phyloP scores from a whole-genome alignment of 2,329 filamentous ascomycete genomes.

The Fusarium sp. region DNA sequence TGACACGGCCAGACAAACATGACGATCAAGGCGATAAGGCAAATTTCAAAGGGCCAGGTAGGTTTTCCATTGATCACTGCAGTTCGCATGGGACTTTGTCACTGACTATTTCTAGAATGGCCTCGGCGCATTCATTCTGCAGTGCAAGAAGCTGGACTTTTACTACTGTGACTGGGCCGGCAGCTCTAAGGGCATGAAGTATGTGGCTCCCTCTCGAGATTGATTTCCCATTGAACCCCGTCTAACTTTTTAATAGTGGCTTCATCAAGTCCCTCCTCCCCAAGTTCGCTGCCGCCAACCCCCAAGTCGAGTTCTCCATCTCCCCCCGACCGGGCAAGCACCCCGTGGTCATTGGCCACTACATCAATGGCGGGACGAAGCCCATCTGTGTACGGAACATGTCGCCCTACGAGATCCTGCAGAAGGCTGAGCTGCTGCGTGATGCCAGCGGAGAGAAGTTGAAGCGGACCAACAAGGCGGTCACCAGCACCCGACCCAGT shows the following conservation, averaged over 20 bases:
- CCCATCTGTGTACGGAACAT: slow-evolving; percentile 92
- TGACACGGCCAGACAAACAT: slow-evolving; percentile 60
- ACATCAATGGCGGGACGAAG: slow-evolving; percentile 91
- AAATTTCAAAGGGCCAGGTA: slow-evolving; percentile 70
- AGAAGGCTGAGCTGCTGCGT: slow-evolving; percentile 82
- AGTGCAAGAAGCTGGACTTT: slow-evolving; percentile 96
- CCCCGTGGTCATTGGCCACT: slow-evolving; percentile 89
- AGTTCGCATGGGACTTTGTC: neutral
- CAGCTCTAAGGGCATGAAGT: slow-evolving; percentile 97
- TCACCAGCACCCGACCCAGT: slow-evolving; percentile 75
- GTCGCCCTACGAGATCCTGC: slow-evolving; percentile 82
- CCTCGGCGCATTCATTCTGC: slow-evolving; percentile 95
- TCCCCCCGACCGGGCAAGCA: slow-evolving; percentile 92
- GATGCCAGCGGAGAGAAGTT: slow-evolving; percentile 84
- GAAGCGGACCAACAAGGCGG: slow-evolving; percentile 74
- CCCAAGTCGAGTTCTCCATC: slow-evolving; percentile 91
- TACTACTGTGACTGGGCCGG: slow-evolving; percentile 98
- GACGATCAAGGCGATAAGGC: slow-evolving; percentile 69
- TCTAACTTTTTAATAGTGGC: slow-evolving; percentile 66
- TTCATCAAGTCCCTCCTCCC: slow-evolving; percentile 86
- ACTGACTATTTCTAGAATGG: slow-evolving; percentile 79
- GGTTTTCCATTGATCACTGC: slow-evolving; percentile 21
- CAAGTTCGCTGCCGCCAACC: slow-evolving; percentile 84
- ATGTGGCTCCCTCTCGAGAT: slow-evolving; percentile 48
- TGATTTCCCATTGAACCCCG: neutral